Evolutionary conservation across 192 early-diverging fungal genomes (phyloP), one percentile per base, ranked within the genome.

Genomic region (Hyaloraphidium curvatum): DNA sequence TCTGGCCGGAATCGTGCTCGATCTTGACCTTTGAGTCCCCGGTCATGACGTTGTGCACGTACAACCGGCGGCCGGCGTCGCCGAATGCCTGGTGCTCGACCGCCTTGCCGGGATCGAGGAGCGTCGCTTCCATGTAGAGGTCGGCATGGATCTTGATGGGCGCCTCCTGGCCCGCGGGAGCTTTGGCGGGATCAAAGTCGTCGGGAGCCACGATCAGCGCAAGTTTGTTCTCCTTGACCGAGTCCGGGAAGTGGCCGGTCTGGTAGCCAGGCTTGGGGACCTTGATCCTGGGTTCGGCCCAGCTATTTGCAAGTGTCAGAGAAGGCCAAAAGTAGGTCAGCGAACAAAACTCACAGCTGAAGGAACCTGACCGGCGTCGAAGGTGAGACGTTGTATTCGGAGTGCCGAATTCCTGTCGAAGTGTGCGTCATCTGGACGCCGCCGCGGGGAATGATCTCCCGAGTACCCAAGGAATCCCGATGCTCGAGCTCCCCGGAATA

Each of bases 391-490:
- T 69, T 69, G 28, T 62, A 55, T 56, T 69, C 66, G 0, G 55
- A 59, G 54, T 69, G 67, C 0, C 54, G 23, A 11, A 69, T 70
- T 16, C 67, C 67, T 16, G 62, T 70, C 2, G 63, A 68, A 14
- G 67, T 67, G 26, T 64, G 40, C 1, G 67, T 69, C 27, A 69
- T 62, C 53, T 69, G 67, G n/a, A 69, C 53, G 28, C 55, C 57
- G 33, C 62, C 65, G 27, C 63, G 57, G 23, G 50, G 41, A 1
- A 69, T 28, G 27, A 55, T 58, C 39, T 69, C 67, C 11, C 39
- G 28, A 40, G 71, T 69, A 11, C 68, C 68, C 52, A 66, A 57
- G 29, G 68, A 71, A 53, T 70, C 68, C 31, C 50, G 30, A 58
- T 70, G 68, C 43, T 61, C 37, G 26, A 70, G 53, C 37, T 55